These are phyloP conservation scores for Sporothrix pallida DNA, from an alignment of 2,329 filamentous ascomycete genomes.

Conservation along the genomic window DNA sequence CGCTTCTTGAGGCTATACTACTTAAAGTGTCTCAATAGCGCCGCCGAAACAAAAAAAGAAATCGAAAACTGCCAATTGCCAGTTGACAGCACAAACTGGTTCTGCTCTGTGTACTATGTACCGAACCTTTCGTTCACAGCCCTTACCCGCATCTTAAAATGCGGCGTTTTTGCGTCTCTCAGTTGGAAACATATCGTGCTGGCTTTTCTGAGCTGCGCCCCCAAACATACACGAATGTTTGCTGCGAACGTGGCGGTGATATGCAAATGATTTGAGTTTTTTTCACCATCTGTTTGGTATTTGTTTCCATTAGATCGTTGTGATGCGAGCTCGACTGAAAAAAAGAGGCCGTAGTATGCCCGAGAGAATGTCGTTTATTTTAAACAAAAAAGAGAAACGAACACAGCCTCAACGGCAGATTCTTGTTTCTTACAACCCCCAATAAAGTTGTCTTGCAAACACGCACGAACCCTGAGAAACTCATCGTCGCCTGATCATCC, in stretches of 20 bases:
- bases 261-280: neutral
- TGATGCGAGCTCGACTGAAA: neutral
- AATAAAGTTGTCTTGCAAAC: neutral
- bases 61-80: too few species aligned
- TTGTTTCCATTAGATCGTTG: neutral
- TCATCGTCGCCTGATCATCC: constrained; percentile 33
- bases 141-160: too few species aligned
- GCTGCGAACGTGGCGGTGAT: neutral
- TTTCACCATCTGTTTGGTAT: neutral
- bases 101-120: too few species aligned
- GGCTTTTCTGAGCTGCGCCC: too few species aligned
- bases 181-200: too few species aligned
- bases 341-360: constrained; percentile 24
- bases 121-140: too few species aligned
- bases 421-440: neutral
- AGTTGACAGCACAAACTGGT: too few species aligned
- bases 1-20: neutral
- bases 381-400: neutral
- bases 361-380: neutral
- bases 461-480: too few species aligned
- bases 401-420: neutral
- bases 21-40: constrained; percentile 13
- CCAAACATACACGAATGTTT: too few species aligned
- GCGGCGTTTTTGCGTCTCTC: too few species aligned
- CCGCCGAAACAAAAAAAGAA: neutral